A percentile compares a stretch with the other conserved stretches of the same genome.
phyloP scores from a whole-genome alignment of 2,329 filamentous ascomycete genomes.

The Metarhizium humberi region DNA sequence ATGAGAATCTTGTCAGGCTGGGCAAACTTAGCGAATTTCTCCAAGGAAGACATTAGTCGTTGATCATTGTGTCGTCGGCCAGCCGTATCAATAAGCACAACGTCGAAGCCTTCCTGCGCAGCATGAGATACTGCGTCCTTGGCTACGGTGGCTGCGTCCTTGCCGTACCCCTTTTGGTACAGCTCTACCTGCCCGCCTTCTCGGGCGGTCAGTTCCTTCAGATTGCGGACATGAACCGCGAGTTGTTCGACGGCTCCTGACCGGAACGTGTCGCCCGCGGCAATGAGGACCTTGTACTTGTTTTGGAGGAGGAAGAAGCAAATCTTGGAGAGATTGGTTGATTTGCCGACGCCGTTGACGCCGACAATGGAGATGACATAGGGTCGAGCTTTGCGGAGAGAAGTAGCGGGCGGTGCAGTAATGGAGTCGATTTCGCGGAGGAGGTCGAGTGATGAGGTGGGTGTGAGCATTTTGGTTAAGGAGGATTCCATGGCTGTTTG shows the following conservation, averaged over 20 bases:
- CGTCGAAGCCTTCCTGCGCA: constrained; percentile 67
- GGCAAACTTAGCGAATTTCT: constrained; percentile 95
- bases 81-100: constrained; percentile 94
- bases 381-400: constrained; percentile 58
- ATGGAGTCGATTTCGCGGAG: constrained; percentile 85
- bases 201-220: constrained; percentile 77
- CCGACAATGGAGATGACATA: constrained; percentile 98
- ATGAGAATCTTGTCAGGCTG: constrained; percentile 98
- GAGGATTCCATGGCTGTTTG: constrained; percentile 85
- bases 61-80: constrained; percentile 92
- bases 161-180: constrained; percentile 96
- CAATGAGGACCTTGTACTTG: constrained; percentile 89
- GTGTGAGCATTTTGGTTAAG: constrained; percentile 88
- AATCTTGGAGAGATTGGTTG: constrained; percentile 94
- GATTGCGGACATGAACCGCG: constrained; percentile 86
- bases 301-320: constrained; percentile 97
- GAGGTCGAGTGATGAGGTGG: constrained; percentile 87
- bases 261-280: constrained; percentile 92
- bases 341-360: constrained; percentile 97
- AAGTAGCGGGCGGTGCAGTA: constrained; percentile 54
- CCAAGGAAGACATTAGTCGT: constrained; percentile 88
- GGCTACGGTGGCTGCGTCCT: constrained; percentile 91
- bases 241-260: constrained; percentile 96
- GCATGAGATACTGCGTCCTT: constrained; percentile 86
- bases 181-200: constrained; percentile 82